These are phyloP conservation scores for Penicillium dipodomyicola DNA, from an alignment of 495 filamentous ascomycete genomes.

Conservation along the genomic window DNA sequence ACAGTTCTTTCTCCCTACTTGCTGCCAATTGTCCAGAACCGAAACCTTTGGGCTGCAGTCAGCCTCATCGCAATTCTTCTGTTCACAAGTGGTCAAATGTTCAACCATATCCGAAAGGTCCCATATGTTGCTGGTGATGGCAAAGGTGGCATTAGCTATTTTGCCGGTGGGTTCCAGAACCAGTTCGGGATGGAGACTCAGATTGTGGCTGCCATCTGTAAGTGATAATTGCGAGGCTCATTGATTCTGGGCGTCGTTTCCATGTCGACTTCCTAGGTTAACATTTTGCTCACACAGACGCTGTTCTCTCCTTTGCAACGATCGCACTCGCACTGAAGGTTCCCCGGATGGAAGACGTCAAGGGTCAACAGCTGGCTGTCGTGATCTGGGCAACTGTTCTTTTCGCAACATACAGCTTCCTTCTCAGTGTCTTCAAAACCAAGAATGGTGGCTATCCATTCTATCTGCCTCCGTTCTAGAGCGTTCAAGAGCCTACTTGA, in stretches of 20 bases:
- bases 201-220: conserved; percentile 93
- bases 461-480: conserved; percentile 82
- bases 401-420: conserved; percentile 84
- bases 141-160: conserved; percentile 82
- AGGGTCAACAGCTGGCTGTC: conserved; percentile 76
- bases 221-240: conserved; percentile 38
- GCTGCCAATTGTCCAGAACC: conserved; percentile 81
- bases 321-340: conserved; percentile 90
- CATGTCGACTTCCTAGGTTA: conserved; percentile 4
- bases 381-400: conserved; percentile 78
- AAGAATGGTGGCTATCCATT: conserved; percentile 98
- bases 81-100: conserved; percentile 98
- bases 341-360: conserved; percentile 76
- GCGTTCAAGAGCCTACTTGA: conserved; percentile 51
- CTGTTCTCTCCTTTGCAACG: conserved; percentile 84
- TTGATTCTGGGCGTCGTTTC: neutral
- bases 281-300: conserved; percentile 58
- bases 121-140: conserved; percentile 92
- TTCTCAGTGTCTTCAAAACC: conserved; percentile 86
- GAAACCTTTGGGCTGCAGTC: conserved; percentile 90
- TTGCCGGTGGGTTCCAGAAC: conserved; percentile 90
- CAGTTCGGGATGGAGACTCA: conserved; percentile 97
- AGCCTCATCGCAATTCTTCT: conserved; percentile 87
- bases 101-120: conserved; percentile 95
- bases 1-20: conserved; percentile 79